A percentile compares a stretch with the other conserved stretches of the same genome.
phyloP scores from a whole-genome alignment of 176 grass and related monocot genomes.

The Bolboschoenus planiculmis region DNA sequence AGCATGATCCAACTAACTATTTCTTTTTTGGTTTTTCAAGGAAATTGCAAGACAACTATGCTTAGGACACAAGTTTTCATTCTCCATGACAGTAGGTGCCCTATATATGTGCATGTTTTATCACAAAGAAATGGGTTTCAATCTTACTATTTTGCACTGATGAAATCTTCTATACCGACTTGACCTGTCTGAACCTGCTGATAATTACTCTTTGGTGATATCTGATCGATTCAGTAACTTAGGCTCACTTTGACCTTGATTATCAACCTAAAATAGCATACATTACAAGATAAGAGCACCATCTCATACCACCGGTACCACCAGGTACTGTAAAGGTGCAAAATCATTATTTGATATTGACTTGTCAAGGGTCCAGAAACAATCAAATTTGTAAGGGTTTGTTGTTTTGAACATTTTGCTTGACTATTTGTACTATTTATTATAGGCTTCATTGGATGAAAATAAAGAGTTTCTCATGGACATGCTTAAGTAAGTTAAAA shows the following conservation, averaged over 20 bases:
- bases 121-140: neutral
- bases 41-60: slow-evolving; percentile 97
- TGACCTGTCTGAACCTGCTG: neutral
- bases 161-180: neutral
- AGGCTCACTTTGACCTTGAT: neutral
- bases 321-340: neutral
- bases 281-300: neutral
- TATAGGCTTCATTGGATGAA: slow-evolving; percentile 93
- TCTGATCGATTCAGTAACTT: neutral
- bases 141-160: neutral
- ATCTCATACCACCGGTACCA: neutral
- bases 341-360: neutral
- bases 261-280: neutral
- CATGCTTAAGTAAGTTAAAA: slow-evolving; percentile 54
- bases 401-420: neutral
- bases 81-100: slow-evolving; percentile 79
- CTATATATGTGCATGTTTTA: slow-evolving; percentile 17
- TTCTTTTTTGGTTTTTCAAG: slow-evolving; percentile 32
- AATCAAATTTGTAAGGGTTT: neutral
- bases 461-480: slow-evolving; percentile 89
- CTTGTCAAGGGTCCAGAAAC: neutral
- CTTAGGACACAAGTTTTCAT: slow-evolving; percentile 72
- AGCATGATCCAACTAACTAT: neutral
- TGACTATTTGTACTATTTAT: slow-evolving; percentile 11
- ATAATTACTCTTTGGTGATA: neutral